Evolutionary conservation across 768 basidiomycete species (phyloP), one percentile per base, ranked within the genome.

Genomic region (Agrocybe chaxingu): DNA sequence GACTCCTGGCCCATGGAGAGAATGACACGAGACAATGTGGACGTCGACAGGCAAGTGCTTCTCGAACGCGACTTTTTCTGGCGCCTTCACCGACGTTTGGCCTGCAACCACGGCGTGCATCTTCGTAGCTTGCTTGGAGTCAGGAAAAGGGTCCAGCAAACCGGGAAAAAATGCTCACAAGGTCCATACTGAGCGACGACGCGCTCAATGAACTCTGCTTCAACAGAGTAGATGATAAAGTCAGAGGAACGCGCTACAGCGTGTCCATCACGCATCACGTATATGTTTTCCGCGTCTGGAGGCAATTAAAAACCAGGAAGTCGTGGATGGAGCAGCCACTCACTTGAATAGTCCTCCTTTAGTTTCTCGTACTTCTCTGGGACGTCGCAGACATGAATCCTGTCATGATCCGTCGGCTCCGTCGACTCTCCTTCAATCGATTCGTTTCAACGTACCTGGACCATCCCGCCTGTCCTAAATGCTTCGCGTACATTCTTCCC

Each of bases 11-110:
- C 95, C 96, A 64, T 99, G 97, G 16, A 99, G 69, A 13, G 94
- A 97, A 70, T 99, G 97, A 49, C 92, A 81, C 0, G 94, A 97
- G 41, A 98, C 80, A 58, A 99, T 94, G 59, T 87, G 78, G 9
- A 89, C 85, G 60, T 99, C 97, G 2, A 68, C 57, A 0, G 97
- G 97, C 2, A 98, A 83, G 60, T 90, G 75, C 32, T 81, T 79
- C 57, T 99, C 97, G 61, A 97, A 98, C 0, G 97, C 95, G 1
- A 67, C 78, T 55, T 79, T 84, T 65, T 99, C 97, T 0, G 97
- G 97, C 0, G 93, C 90, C 65, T 99, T 99, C 39, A 98, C 95
- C 1, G 92, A 95, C 0, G 96, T 99, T 66, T 99, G 96, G 1
- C 96, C 97, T 0, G 92, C 83, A 24, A 99, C 95, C 39, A 96